Conservation (phyloP, 805 yeast genomes). For the Wickerhamiella domercqiae region DNA sequence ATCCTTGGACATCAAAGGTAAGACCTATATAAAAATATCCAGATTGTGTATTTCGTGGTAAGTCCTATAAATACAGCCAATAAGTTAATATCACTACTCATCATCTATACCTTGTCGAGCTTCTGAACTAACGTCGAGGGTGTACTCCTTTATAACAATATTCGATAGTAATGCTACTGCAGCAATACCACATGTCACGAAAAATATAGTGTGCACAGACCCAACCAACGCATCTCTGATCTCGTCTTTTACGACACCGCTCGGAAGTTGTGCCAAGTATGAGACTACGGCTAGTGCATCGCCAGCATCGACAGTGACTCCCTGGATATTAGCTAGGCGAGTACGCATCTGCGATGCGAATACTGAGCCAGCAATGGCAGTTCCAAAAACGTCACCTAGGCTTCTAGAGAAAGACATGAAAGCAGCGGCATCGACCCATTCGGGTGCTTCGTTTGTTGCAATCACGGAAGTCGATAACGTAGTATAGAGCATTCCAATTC, state of each 20-base stretch:
- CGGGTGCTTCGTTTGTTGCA: constrained; percentile 19
- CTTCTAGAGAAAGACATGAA: constrained; percentile 20
- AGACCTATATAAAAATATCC: neutral
- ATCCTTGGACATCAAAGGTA: neutral
- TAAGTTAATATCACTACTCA: neutral
- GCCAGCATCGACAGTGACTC: constrained; percentile 11
- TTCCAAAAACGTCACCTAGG: constrained; percentile 22
- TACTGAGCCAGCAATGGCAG: constrained; percentile 23
- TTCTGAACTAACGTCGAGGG: constrained; percentile 14
- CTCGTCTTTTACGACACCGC: constrained; percentile 4
- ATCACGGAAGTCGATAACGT: constrained; percentile 22
- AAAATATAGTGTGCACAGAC: constrained; percentile 13
- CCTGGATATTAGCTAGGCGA: constrained; percentile 7
- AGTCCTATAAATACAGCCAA: neutral
- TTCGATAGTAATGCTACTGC: constrained; percentile 14
- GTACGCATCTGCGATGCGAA: constrained; percentile 17
- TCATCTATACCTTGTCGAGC: constrained; percentile 16
- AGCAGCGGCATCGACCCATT: constrained; percentile 21
- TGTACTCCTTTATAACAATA: constrained; percentile 17
- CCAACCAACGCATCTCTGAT: constrained; percentile 11
- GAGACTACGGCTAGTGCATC: constrained; percentile 14
- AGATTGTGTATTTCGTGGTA: neutral
- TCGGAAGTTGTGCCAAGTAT: constrained; percentile 9
- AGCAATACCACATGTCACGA: constrained; percentile 13
- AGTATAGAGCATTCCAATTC: constrained; percentile 34